Evolutionary conservation across 1,284 basidiomycete genomes (phyloP), one percentile per base, ranked within the genome.

Genomic region (Sanghuangporus baumii): DNA sequence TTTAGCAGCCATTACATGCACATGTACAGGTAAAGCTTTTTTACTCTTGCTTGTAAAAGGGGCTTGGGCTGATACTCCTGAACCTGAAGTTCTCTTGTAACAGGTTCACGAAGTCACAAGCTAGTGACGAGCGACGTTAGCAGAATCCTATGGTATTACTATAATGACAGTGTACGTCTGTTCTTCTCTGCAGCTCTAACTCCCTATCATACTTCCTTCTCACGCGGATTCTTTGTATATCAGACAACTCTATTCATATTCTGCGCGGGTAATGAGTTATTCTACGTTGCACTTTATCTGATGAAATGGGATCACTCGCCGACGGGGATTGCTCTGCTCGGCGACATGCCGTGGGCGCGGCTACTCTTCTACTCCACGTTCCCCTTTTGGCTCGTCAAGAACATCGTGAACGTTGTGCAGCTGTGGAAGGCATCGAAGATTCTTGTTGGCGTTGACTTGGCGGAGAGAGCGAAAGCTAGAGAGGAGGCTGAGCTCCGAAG

Each of bases 1-100:
- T 99, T 99, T 74, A 90, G 91, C 67, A 96, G 94, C 70, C 96
- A 99, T 76, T 99, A 98, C 79, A 98, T 99, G 85, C 97, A 99
- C 79, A 99, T 99, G 96, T 98, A 98, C 78, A 96, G 94, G 95
- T 95, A 70, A 83, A 75, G 41, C 12, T 46, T 4, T 41, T 62
- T 31, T 31, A 46, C 11, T 46, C 54, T 14, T 34, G 50, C 34
- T 50, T 37, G 46, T 47, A 18, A 23, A 26, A 37, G 14, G 18
- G 41, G 18, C 16, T 36, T 47, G 48, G 60, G 63, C 62, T 46
- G 50, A 54, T 37, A 12, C 31, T n/a, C 47, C 55, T 36, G 37
- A 69, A 98, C 26, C 26, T 34, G 38, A 69, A 98, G 96, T 70
- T 97, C 97, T 41, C 85, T 99, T 55, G 83, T 93, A 38, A 96